phyloP scores from a whole-genome alignment of 306 rosid species.

The Fragaria ananassa region DNA sequence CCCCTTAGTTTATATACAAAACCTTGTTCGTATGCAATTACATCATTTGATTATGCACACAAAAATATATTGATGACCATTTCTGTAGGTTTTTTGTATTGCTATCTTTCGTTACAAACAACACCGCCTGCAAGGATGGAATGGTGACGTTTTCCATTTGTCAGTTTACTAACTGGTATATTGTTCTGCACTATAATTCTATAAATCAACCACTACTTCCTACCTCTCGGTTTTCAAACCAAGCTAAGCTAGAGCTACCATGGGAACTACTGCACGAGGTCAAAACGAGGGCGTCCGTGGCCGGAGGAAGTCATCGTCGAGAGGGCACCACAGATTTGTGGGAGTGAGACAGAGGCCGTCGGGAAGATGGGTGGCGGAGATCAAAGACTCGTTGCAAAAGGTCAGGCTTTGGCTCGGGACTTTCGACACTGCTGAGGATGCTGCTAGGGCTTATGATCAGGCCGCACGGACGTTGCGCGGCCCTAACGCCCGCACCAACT shows the following conservation, averaged over 20 bases:
- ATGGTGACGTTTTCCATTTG: conserved; percentile 3
- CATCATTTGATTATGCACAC: no score
- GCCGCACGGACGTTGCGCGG: conserved; percentile 70
- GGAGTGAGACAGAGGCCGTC: conserved; percentile 79
- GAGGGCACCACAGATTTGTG: conserved; percentile 65
- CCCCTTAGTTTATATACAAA: neutral
- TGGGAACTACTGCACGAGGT: neutral
- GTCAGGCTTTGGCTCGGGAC: conserved; percentile 87
- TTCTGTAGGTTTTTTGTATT: neutral
- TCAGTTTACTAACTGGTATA: neutral
- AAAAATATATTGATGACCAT: neutral
- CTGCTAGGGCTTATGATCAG: conserved; percentile 62
- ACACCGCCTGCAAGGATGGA: conserved; percentile 11
- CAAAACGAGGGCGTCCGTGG: conserved; percentile 25
- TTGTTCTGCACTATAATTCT: conserved; percentile 7
- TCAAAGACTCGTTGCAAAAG: conserved; percentile 65
- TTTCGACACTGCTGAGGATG: conserved; percentile 66
- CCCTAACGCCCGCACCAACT: conserved; percentile 68
- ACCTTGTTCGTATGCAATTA: conserved; percentile 7
- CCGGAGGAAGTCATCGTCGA: conserved; percentile 50
- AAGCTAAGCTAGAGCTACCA: conserved; percentile 8
- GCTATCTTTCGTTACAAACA: conserved; percentile 8
- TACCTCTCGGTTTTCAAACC: conserved; percentile 4
- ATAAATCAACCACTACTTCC: conserved; percentile 3
- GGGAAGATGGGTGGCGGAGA: conserved; percentile 89